These are phyloP conservation scores for Thuidium tamariscinum DNA, from an alignment of 225 moss, liverwort and hornwort genomes.

Conservation along the genomic window DNA sequence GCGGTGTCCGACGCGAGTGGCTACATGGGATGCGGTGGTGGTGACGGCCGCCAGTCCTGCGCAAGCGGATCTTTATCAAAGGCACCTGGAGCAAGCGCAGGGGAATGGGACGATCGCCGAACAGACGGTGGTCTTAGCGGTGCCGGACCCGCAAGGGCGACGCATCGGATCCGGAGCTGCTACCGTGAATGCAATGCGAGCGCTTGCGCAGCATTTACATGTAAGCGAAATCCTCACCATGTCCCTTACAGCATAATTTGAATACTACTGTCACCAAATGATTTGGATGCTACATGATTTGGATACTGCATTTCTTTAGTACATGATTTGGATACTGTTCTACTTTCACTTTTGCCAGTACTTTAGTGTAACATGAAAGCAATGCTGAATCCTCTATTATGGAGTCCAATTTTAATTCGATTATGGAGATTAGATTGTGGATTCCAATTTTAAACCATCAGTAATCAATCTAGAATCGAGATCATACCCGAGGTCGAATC, in stretches of 20 bases:
- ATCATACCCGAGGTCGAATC: background rate
- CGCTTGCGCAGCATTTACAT: constrained; percentile 27
- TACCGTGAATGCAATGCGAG: constrained; percentile 43
- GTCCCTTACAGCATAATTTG: background rate
- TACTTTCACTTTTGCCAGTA: background rate
- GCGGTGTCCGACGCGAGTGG: constrained; percentile 33
- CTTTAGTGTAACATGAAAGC: background rate
- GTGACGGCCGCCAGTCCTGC: constrained; percentile 61
- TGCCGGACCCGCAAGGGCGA: constrained; percentile 52
- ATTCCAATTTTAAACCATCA: background rate
- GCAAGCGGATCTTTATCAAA: constrained; percentile 45
- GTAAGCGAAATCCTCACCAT: background rate
- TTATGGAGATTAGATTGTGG: background rate
- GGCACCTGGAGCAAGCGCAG: constrained; percentile 41
- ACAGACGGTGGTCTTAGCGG: constrained; percentile 42
- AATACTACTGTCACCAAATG: background rate
- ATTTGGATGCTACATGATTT: background rate
- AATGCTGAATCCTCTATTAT: background rate
- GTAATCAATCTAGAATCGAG: background rate
- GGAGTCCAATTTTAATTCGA: background rate
- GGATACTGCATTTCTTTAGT: too few species aligned
- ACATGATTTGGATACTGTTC: background rate
- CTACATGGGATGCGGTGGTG: constrained; percentile 59
- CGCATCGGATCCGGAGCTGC: constrained; percentile 71
- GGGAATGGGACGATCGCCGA: constrained; percentile 27